Evolutionary conservation across 345 rosid species (phyloP), one percentile per base, ranked within the genome.

Genomic region (Lumnitzera racemosa): DNA sequence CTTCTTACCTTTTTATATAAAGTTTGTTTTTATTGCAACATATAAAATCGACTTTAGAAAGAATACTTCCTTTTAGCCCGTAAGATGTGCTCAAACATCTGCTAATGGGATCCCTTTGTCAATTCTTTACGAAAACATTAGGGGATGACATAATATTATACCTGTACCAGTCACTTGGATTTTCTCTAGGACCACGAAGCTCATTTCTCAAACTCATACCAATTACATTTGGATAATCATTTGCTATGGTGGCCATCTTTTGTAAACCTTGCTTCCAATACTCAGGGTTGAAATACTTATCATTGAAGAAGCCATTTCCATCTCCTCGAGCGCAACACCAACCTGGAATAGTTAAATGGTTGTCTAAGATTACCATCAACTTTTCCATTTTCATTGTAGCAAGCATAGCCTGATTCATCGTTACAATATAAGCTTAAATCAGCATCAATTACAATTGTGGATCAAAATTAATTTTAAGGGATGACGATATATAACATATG

Each of bases 151-250:
- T 2, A 27, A 27, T 27, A 27, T 27, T 3, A 27, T 88, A 88
- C 94, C 77, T 89, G 82, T 87, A 94, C 97, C 97, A 94, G 57
- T 82, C 96, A 12, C 81, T 70, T 5, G 73, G 83, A 24, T 88
- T 90, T 64, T 90, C 94, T 46, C 53, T 84, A 24, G 85, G 81
- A 53, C 99, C 99, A 50, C 99, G 80, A 46, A 92, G 96, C 63
- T 92, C 97, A 49, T 92, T 92, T 64, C 98, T 89, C 55, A 92
- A 62, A 80, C 99, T 85, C 89, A 94, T 86, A 65, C 91, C 97
- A 41, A 94, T 67, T 3, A 88, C 96, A 57, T 85, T 79, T 31
- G 80, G 25, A 17, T 75, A 79, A 31, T 78, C 85, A 0, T 74
- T 68, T 51, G 88, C 88, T 10, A 82, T 46, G 14, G 74, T 70